Base-by-base conservation (phyloP, 1,139 yeast genomes). In the Eremothecium cymbalariae region DNA sequence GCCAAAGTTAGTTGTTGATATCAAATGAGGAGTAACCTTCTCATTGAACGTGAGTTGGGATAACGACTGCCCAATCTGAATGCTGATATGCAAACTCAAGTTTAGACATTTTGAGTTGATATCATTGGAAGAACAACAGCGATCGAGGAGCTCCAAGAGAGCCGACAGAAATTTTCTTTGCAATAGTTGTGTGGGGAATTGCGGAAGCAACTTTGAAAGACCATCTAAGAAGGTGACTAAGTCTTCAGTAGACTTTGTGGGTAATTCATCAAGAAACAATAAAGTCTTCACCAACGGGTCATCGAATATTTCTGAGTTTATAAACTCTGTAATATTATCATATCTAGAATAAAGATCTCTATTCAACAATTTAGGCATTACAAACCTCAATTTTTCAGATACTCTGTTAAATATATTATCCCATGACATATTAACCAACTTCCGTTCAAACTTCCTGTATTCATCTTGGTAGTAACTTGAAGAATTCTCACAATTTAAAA, bases 261-360 rank as follows among this genome's bases (percentile, higher is more conserved):
- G 74, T 44, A 84, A 78, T 41, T 84, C 94, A 53, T 88, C 97
- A 32, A 90, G 59, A 50, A 82, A 80, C 58, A 81, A 74, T 66
- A 90, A 70, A 3, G 94, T 80, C 51, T 83, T 80, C 36, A 90
- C 77, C 34, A 88, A 63, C 36, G 90, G 83, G 42, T 88, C 93
- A 57, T 84, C 82, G 55, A 54, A 55, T 34, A 53, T 55, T 8
- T 53, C 57, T 22, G 51, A 42, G 7, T 53, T 49, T 11, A 55
- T 36, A 37, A 57, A 51, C 15, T 54, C 57, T 2, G 44, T 44
- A 8, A 57, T 50, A 27, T 53, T 51, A 28, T 53, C 57, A 39
- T 51, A 57, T 28, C 62, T 48, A 15, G 58, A 43, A 33, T 47
- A 53, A 5, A 54, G 41, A 36, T 57, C 62, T 39, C 60, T 48